These are phyloP conservation scores for Sarocladiaceae sp. DNA, from an alignment of 2,329 filamentous ascomycete genomes.

Conservation along the genomic window DNA sequence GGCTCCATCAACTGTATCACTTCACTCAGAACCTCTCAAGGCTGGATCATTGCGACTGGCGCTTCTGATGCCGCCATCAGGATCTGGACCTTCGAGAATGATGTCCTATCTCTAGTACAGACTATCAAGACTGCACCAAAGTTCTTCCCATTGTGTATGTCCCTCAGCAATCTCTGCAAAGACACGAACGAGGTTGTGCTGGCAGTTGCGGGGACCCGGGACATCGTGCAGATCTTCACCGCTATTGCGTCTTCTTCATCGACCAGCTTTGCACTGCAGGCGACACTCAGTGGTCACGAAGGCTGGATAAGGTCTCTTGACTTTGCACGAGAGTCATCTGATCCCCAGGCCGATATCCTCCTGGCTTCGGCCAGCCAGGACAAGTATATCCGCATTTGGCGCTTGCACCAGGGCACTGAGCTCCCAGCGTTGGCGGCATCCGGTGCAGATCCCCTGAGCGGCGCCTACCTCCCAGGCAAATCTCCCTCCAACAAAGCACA, in stretches of 20 bases:
- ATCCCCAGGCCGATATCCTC: conserved; percentile 61
- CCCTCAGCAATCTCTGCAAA: conserved; percentile 57
- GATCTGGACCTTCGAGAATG: conserved; percentile 61
- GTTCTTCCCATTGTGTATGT: conserved; percentile 77
- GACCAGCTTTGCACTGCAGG: conserved; percentile 61
- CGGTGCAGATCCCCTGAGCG: conserved; percentile 51
- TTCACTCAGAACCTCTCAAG: conserved; percentile 29
- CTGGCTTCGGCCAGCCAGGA: conserved; percentile 95
- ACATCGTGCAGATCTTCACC: conserved; percentile 76
- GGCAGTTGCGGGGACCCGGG: conserved; percentile 81
- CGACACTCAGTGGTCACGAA: conserved; percentile 83
- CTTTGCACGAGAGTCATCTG: conserved; percentile 62
- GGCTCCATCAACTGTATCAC: conserved; percentile 70
- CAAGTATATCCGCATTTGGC: conserved; percentile 94
- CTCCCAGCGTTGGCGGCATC: conserved; percentile 53
- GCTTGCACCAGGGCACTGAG: conserved; percentile 67
- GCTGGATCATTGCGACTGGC: conserved; percentile 66
- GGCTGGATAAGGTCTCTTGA: conserved; percentile 88
- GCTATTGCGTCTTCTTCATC: conserved; percentile 38
- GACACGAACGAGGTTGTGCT: conserved; percentile 50
- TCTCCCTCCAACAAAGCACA: conserved; percentile 89
- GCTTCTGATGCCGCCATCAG: conserved; percentile 71
- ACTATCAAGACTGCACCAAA: conserved; percentile 69
- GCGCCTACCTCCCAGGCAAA: conserved; percentile 59
- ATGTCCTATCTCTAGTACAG: conserved; percentile 54